Conservation (phyloP, 116 monocot genomes). For the Zostera marina region DNA sequence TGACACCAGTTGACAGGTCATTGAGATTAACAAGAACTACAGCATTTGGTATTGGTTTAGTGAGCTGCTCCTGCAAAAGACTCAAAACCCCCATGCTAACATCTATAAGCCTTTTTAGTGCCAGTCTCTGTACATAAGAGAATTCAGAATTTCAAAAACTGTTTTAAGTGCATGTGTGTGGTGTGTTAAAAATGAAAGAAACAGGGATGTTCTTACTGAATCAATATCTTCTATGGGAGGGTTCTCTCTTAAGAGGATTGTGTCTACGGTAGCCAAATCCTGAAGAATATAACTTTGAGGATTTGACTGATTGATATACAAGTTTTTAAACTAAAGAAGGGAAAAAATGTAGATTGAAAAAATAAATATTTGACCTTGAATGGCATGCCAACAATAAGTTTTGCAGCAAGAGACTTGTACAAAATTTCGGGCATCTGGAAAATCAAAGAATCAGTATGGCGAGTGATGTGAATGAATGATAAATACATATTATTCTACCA, state of each 20-base stretch:
- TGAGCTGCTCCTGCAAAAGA: conserved; percentile 91
- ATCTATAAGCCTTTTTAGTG: conserved; percentile 90
- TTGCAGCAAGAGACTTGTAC: conserved; percentile 82
- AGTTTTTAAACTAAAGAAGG: neutral
- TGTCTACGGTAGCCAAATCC: conserved; percentile 98
- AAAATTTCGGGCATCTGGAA: conserved; percentile 81
- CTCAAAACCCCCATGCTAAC: conserved; percentile 90
- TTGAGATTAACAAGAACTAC: conserved; percentile 77
- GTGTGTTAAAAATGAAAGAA: neutral
- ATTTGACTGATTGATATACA: neutral
- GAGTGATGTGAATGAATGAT: neutral
- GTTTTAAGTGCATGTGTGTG: neutral
- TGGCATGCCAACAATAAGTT: conserved; percentile 97
- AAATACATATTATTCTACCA: neutral
- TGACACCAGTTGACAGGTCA: conserved; percentile 70
- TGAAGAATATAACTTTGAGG: conserved; percentile 13
- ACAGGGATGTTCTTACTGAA: conserved; percentile 42
- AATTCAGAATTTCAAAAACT: neutral
- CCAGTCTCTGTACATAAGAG: conserved; percentile 51
- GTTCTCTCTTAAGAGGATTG: conserved; percentile 82
- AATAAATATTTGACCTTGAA: conserved; percentile 58
- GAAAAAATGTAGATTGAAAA: neutral
- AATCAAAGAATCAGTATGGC: conserved; percentile 5
- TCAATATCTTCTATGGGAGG: conserved; percentile 80
- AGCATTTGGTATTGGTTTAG: conserved; percentile 93